Evolutionary conservation across 192 early-diverging fungal genomes (phyloP).

Genomic region (Mortierella alpina): DNA sequence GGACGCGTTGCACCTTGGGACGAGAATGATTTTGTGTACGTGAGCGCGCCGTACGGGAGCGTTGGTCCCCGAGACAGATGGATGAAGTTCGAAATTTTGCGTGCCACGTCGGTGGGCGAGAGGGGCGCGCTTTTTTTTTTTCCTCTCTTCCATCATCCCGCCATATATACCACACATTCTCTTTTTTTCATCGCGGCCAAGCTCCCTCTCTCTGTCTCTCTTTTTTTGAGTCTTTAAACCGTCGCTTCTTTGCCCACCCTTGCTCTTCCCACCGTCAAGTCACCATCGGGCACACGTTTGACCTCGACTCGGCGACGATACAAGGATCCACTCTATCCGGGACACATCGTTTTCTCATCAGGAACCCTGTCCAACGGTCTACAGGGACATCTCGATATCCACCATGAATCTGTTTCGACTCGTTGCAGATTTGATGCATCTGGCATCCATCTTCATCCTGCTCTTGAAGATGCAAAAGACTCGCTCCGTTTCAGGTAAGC

Average conservation of each 20-base stretch:
- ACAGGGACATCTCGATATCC: neutral
- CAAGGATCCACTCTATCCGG: neutral
- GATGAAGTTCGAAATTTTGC: too few species aligned
- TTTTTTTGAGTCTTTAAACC: neutral
- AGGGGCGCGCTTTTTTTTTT: too few species aligned
- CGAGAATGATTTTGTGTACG: too few species aligned
- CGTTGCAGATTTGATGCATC: slow-evolving; percentile 91
- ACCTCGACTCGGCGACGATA: neutral
- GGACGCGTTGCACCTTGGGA: too few species aligned
- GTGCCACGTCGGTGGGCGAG: too few species aligned
- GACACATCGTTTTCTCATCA: neutral
- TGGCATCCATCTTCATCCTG: slow-evolving; percentile 94
- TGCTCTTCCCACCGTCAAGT: neutral
- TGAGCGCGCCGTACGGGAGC: too few species aligned
- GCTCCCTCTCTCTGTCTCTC: neutral
- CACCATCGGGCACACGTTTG: neutral
- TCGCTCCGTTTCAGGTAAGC: slow-evolving; percentile 85
- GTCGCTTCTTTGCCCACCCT: neutral
- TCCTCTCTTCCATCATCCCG: neutral
- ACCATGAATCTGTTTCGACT: slow-evolving; percentile 95
- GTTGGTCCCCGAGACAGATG: too few species aligned
- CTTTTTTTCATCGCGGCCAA: neutral
- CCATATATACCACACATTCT: neutral
- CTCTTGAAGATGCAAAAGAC: slow-evolving; percentile 92
- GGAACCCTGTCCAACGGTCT: neutral